These are phyloP conservation scores for Euphorbia schlechtendalii DNA, from an alignment of 441 rosid genomes.

Conservation along the genomic window DNA sequence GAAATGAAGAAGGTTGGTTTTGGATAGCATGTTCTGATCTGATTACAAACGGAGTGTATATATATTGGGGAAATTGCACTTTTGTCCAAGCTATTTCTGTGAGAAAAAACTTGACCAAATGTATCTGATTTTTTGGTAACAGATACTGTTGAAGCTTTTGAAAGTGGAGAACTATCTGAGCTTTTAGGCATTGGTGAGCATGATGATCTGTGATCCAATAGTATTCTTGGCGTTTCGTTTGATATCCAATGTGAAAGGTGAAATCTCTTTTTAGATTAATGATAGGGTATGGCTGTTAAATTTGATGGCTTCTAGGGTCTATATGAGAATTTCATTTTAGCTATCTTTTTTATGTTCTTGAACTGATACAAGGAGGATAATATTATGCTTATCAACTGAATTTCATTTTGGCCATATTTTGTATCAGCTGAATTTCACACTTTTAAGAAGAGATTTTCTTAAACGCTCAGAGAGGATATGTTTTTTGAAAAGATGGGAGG, in stretches of 20 bases:
- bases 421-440: no score
- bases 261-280: neutral
- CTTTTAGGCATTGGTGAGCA: slow-evolving; percentile 42
- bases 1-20: neutral
- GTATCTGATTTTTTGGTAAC: slow-evolving; percentile 16
- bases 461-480: no score
- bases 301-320: neutral
- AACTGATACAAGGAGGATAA: neutral
- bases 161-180: slow-evolving; percentile 60
- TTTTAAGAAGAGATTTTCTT: no score
- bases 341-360: neutral
- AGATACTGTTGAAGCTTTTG: slow-evolving; percentile 71
- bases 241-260: neutral
- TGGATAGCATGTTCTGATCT: neutral
- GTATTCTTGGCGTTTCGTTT: neutral
- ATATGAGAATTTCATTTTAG: neutral
- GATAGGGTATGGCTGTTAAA: neutral
- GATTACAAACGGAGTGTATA: neutral
- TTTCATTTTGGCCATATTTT: no score
- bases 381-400: no score
- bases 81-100: neutral
- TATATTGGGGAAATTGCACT: neutral
- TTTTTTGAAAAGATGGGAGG: no score
- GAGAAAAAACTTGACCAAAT: neutral
- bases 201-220: slow-evolving; percentile 16